Evolutionary conservation across 768 basidiomycete genomes (phyloP), one percentile per base, ranked within the genome.

Genomic region (Suillus tomentosus): DNA sequence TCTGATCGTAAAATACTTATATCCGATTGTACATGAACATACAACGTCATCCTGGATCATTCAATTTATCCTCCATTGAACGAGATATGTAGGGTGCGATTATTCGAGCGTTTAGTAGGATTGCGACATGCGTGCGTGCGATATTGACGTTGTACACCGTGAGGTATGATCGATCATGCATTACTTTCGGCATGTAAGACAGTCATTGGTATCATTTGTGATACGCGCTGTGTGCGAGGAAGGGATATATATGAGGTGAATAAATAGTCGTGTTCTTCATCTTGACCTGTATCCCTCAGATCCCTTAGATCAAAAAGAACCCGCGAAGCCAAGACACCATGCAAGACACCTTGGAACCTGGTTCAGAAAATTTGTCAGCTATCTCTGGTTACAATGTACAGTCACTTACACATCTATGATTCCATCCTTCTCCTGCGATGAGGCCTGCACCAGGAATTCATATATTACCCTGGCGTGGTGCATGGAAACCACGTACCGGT

Each of bases 341-440:
- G 66, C 9, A 67, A 31, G 40, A 67, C 59, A 3, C 54, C 61
- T 64, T 67, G 64, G n/a, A 67, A 62, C 19, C 66, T 65, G 37
- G 36, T 36, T n/a, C 17, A 3, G 22, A 13, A 1, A 19, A 14
- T 22, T 11, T n/a, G 48, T n/a, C 36, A 42, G 53, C 40, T 24
- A 57, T 15, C n/a, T 19, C 22, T 19, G 15, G 54, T n/a, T 31
- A 48, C 19, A 11, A 57, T 22, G 24, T 36, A 17, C 34, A 51
- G 42, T 5, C 17, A 59, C 66, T 62, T 60, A 67, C 66, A 64
- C 60, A 6, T 55, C 56, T 15, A 65, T 40, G 2, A 65, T 42
- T 14, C 64, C 66, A 36, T 50, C 62, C 55, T 56, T 45, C 13
- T 64, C 64, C 5, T 57, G n/a, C 24, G 13, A 27, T 14, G 45